Evolutionary conservation across 2,329 filamentous ascomycete genomes (phyloP), one percentile per base, ranked within the genome.

Genomic region (Xylaria polymorpha): DNA sequence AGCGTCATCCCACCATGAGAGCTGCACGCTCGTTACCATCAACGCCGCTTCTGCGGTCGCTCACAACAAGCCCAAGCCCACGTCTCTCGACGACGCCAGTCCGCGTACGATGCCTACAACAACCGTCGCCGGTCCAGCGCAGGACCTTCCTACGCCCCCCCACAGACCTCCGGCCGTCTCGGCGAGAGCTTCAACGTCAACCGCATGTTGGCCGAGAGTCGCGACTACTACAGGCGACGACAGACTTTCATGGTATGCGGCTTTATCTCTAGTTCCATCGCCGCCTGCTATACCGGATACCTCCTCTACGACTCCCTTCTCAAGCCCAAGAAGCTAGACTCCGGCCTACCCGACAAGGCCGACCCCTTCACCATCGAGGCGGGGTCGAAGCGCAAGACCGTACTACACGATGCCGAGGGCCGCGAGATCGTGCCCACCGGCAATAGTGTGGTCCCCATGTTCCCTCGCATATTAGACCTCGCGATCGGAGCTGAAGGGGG

Each of bases 351-450:
- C 22, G 81, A 85, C 64, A 81, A 74, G 15, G 62, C 69, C 20
- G 74, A 78, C 59, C 77, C 82, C 0, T 85, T 87, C 75, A 83
- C 81, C 69, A 83, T 80, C 14, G 82, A 86, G 70, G 82, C 81
- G 20, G 85, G 85, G 43, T 82, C 82, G 69, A 83, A 83, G 78
- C 84, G 86, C 75, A 88, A 88, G 77, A 81, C 88, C 1, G 85
- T 92, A 15, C 79, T 91, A 1, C 90, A 90, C 68, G 89, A 91
- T 70, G 86, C 88, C n/a, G 85, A 92, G 15, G 91, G 91, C 50
- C 85, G 87, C 55, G 92, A 96, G 77, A 84, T 96, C 51, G 90
- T 97, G 0, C 87, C 91, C 18, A 97, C 94, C 0, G 94, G 94
- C 15, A 94, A 94, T 73, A 90, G 85, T 73, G 91, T 90, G n/a